phyloP scores from a whole-genome alignment of 805 yeast species.

The Candida easanensis region DNA sequence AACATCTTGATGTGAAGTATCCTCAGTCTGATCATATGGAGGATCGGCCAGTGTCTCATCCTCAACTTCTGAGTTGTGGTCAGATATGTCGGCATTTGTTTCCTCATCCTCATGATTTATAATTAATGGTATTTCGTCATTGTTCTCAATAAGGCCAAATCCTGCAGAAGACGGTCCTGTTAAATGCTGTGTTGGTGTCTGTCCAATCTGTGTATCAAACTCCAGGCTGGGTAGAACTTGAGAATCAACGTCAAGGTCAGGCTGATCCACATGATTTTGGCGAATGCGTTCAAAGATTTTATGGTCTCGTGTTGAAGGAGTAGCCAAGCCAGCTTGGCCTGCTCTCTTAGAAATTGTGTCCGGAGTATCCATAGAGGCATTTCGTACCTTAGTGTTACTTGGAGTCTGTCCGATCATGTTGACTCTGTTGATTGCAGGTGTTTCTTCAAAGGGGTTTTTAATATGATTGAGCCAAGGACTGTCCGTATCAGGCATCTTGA shows the following conservation, averaged over 20 bases:
- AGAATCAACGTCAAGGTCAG: slow-evolving; percentile 21
- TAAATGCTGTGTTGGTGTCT: slow-evolving; percentile 7
- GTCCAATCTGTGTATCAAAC: slow-evolving; percentile 13
- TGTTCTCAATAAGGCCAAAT: not conserved
- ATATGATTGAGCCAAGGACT: slow-evolving; percentile 31
- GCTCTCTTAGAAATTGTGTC: slow-evolving; percentile 1
- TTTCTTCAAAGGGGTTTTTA: slow-evolving; percentile 37
- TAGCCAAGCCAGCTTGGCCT: slow-evolving; percentile 4
- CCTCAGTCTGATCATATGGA: not conserved
- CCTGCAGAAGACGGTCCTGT: not conserved
- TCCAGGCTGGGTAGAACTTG: slow-evolving; percentile 21
- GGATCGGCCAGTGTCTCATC: slow-evolving; percentile 10
- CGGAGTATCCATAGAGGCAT: slow-evolving; percentile 19
- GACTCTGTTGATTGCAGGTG: slow-evolving; percentile 16
- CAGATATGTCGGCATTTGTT: not conserved
- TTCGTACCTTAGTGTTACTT: slow-evolving; percentile 7
- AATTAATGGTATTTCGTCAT: no score
- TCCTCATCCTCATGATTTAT: not conserved
- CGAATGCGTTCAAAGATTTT: slow-evolving; percentile 21
- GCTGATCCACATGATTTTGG: slow-evolving; percentile 16
- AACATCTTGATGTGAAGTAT: not conserved
- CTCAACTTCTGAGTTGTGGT: slow-evolving; percentile 1
- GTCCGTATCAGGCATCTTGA: slow-evolving; percentile 12
- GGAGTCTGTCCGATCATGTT: slow-evolving; percentile 15
- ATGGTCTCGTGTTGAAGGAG: slow-evolving; percentile 13